Conservation (phyloP, 495 filamentous ascomycete genomes). For the Thozetella sp. region DNA sequence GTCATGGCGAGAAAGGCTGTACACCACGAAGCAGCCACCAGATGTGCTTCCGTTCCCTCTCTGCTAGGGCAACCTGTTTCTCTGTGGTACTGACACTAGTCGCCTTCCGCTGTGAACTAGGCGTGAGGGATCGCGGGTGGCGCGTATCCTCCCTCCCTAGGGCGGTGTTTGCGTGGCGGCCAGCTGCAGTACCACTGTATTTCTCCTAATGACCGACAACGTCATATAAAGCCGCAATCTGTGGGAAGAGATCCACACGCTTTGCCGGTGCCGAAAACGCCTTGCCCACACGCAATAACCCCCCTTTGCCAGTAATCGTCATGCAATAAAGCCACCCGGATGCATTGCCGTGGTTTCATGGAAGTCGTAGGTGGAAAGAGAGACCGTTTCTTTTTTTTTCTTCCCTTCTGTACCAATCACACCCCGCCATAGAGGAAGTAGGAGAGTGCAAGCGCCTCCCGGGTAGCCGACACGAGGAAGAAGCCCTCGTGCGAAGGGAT, state of each 20-base stretch:
- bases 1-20: too few relatives aligned
- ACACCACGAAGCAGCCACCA: too few relatives aligned
- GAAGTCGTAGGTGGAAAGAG: not conserved
- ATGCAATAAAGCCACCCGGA: constrained; percentile 2
- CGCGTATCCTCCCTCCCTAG: too few relatives aligned
- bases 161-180: too few relatives aligned
- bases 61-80: too few relatives aligned
- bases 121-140: too few relatives aligned
- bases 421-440: constrained; percentile 7
- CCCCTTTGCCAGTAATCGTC: not conserved
- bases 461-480: constrained; percentile 15
- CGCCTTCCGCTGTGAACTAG: too few relatives aligned
- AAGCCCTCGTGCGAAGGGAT: constrained; percentile 1
- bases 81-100: too few relatives aligned
- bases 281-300: not conserved
- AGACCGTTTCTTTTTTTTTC: constrained; percentile 1
- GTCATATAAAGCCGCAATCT: not conserved
- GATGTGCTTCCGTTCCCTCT: too few relatives aligned
- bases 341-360: constrained; percentile 3
- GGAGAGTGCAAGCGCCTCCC: constrained; percentile 13
- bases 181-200: too few relatives aligned
- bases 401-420: not conserved
- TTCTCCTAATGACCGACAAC: too few relatives aligned
- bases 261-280: not conserved
- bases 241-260: not conserved